Conservation (phyloP, 1,139 yeast genomes). For the Saccharomyces hybrid region DNA sequence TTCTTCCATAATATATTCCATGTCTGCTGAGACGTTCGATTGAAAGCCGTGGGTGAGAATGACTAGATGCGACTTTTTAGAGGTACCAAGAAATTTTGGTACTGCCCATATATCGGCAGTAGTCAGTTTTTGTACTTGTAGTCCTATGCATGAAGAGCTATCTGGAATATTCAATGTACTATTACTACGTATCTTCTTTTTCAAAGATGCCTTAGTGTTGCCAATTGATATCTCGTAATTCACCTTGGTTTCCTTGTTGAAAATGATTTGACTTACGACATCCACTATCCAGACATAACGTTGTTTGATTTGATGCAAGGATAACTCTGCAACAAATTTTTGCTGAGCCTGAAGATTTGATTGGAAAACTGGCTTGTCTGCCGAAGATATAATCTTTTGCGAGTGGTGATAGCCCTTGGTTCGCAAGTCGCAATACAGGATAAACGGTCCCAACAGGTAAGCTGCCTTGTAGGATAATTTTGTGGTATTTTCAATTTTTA, state of each 20-base stretch:
- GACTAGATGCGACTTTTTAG: conserved; percentile 22
- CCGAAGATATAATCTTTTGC: conserved; percentile 51
- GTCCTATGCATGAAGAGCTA: conserved; percentile 9
- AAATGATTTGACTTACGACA: conserved; percentile 73
- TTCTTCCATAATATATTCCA: conserved; percentile 78
- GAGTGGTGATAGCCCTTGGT: conserved; percentile 56
- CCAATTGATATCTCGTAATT: conserved; percentile 65
- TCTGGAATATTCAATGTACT: conserved; percentile 12
- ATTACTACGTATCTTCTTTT: not conserved
- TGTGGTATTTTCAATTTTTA: conserved; percentile 68
- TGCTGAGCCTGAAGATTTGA: conserved; percentile 69
- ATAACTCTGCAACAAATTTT: conserved; percentile 47
- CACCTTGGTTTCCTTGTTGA: conserved; percentile 60
- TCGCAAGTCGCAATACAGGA: conserved; percentile 77
- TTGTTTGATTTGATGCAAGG: conserved; percentile 38
- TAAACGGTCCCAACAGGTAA: conserved; percentile 81
- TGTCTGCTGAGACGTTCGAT: conserved; percentile 82
- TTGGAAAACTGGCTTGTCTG: conserved; percentile 68
- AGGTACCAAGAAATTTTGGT: conserved; percentile 1
- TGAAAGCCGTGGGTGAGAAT: conserved; percentile 82
- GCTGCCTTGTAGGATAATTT: conserved; percentile 78
- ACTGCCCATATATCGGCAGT: conserved; percentile 64
- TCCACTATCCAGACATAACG: conserved; percentile 75
- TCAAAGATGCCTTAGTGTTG: conserved; percentile 32
- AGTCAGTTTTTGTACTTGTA: conserved; percentile 37